Percentiles rank a stretch among this genome's conserved stretches.
Conservation (phyloP, 768 basidiomycete genomes). For the Kwoniella mangroviensis region DNA sequence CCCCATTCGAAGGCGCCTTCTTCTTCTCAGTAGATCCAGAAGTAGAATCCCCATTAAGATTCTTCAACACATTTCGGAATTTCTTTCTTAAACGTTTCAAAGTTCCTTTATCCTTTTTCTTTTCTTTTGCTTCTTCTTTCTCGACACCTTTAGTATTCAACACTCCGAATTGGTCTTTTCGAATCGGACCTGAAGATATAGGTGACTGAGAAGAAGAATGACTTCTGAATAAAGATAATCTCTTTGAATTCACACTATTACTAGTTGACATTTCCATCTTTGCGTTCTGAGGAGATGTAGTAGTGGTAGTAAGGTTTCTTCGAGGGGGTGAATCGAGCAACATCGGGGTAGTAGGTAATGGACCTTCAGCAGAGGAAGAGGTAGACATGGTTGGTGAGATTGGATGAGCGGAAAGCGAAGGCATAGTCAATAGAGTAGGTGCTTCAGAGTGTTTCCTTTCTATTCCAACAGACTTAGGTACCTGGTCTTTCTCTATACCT, state of each 20-base stretch:
- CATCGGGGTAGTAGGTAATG: slow-evolving; percentile 6
- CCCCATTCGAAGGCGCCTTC: background rate
- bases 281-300: background rate
- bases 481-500: background rate
- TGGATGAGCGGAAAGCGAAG: background rate
- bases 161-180: background rate
- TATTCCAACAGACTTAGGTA: background rate
- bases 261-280: background rate
- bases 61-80: slow-evolving; percentile 13
- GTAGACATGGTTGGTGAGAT: slow-evolving; percentile 9
- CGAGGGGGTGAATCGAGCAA: slow-evolving; percentile 3
- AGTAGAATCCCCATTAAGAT: background rate
- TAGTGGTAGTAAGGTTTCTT: background rate
- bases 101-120: slow-evolving; percentile 9
- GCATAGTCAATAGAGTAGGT: background rate
- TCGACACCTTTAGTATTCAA: background rate
- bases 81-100: slow-evolving; percentile 22
- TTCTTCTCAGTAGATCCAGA: background rate
- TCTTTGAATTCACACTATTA: background rate
- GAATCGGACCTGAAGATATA: background rate
- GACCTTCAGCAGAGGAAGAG: slow-evolving; percentile 8
- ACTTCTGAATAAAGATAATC: slow-evolving; percentile 13
- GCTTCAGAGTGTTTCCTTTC: slow-evolving; percentile 8
- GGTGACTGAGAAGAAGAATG: background rate
- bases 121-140: background rate